These are phyloP conservation scores for Alternaria brassicicola DNA, from an alignment of 2,329 filamentous ascomycete genomes.

Conservation along the genomic window DNA sequence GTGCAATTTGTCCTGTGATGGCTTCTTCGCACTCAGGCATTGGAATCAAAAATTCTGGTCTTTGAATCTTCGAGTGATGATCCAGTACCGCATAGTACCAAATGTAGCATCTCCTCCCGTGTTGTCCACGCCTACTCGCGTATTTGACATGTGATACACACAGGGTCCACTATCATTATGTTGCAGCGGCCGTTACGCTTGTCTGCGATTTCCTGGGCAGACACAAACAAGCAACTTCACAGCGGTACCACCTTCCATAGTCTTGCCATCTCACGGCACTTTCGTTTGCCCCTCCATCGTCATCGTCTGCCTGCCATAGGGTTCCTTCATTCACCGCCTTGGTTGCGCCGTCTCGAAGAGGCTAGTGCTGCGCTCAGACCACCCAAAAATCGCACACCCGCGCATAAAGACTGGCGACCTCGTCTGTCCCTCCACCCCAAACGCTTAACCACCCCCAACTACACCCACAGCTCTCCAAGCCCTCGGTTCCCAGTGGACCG, in stretches of 20 bases:
- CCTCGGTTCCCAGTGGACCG: conserved; percentile 41
- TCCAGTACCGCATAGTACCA: neutral
- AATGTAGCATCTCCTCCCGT: neutral
- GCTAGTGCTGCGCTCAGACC: conserved; percentile 22
- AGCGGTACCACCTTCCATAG: neutral
- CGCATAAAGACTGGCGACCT: conserved; percentile 30
- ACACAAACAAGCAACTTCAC: neutral
- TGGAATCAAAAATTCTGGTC: neutral
- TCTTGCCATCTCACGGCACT: neutral
- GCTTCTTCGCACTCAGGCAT: neutral
- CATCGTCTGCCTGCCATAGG: conserved; percentile 11
- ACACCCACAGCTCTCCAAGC: conserved; percentile 34
- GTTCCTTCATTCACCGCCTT: conserved; percentile 33
- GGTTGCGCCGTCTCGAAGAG: conserved; percentile 19
- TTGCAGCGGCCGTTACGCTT: conserved; percentile 5
- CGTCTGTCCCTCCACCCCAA: conserved; percentile 25
- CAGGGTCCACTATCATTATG: neutral
- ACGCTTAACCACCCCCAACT: conserved; percentile 30
- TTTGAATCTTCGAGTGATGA: neutral
- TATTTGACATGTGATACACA: conserved; percentile 15
- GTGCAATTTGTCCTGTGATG: neutral
- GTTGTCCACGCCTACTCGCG: neutral
- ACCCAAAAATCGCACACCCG: conserved; percentile 35
- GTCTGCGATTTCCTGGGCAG: neutral
- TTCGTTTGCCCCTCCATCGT: conserved; percentile 5